Evolutionary conservation across 768 basidiomycete species (phyloP).

Genomic region (Rhizopogon rudus): DNA sequence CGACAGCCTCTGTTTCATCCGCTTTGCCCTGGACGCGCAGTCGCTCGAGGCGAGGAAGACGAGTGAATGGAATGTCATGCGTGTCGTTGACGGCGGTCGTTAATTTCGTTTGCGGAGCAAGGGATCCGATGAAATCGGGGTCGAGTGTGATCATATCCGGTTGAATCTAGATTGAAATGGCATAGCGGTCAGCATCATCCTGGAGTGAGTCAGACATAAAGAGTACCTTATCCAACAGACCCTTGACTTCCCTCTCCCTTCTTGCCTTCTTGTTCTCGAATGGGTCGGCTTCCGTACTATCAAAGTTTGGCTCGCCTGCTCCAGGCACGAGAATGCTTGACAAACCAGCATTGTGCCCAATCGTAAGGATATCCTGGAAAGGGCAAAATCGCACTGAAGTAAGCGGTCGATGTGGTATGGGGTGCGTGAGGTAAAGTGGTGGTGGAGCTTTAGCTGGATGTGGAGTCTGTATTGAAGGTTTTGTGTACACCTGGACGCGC

Average conservation of each 20-base stretch:
- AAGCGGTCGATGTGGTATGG: slow-evolving; percentile 76
- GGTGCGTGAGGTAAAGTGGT: slow-evolving; percentile 86
- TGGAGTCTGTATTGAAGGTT: slow-evolving; percentile 57
- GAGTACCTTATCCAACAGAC: slow-evolving; percentile 80
- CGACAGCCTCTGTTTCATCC: slow-evolving; percentile 56
- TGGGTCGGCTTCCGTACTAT: slow-evolving; percentile 90
- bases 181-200: slow-evolving; percentile 1
- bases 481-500: slow-evolving; percentile 59
- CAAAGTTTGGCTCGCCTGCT: slow-evolving; percentile 91
- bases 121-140: slow-evolving; percentile 67
- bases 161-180: slow-evolving; percentile 53
- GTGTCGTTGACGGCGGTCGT: slow-evolving; percentile 45
- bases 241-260: slow-evolving; percentile 87
- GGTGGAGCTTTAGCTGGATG: slow-evolving; percentile 48
- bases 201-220: neutral
- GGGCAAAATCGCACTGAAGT: slow-evolving; percentile 79
- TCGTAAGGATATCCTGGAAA: slow-evolving; percentile 78
- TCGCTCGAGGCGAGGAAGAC: slow-evolving; percentile 76
- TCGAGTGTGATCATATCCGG: slow-evolving; percentile 89
- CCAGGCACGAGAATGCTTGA: slow-evolving; percentile 89
- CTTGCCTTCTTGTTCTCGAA: slow-evolving; percentile 81
- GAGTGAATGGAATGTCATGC: slow-evolving; percentile 54
- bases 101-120: slow-evolving; percentile 57
- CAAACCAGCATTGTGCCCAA: slow-evolving; percentile 76
- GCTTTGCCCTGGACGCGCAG: slow-evolving; percentile 70